phyloP scores from a whole-genome alignment of 2,329 filamentous ascomycete genomes.

The Cytospora chrysosperma region DNA sequence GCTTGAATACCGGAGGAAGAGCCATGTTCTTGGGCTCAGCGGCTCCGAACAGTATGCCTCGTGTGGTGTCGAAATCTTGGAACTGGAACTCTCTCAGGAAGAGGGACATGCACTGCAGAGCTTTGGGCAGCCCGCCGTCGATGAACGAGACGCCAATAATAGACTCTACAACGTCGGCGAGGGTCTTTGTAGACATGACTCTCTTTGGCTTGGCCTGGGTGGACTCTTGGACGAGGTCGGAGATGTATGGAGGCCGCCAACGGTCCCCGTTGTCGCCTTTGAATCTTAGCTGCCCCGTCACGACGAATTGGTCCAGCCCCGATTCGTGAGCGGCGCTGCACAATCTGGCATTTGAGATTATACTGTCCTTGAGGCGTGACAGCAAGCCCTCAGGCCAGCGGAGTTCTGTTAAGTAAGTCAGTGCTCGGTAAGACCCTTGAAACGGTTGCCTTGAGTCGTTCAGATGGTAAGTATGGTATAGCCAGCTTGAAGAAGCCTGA shows the following conservation, averaged over 20 bases:
- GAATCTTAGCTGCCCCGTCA: slow-evolving; percentile 65
- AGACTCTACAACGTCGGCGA: slow-evolving; percentile 86
- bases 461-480: neutral
- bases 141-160: slow-evolving; percentile 75
- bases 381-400: slow-evolving; percentile 77
- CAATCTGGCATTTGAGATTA: slow-evolving; percentile 76
- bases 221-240: slow-evolving; percentile 34
- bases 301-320: slow-evolving; percentile 71
- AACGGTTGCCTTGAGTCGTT: neutral
- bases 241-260: slow-evolving; percentile 67
- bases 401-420: slow-evolving; percentile 45
- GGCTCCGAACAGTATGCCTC: slow-evolving; percentile 43
- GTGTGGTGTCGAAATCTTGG: slow-evolving; percentile 18
- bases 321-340: slow-evolving; percentile 60
- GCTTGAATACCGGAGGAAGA: slow-evolving; percentile 42
- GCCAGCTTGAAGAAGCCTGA: neutral
- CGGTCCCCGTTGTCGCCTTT: slow-evolving; percentile 40
- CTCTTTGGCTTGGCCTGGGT: slow-evolving; percentile 29
- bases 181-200: slow-evolving; percentile 68
- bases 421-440: neutral
- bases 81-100: slow-evolving; percentile 51
- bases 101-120: slow-evolving; percentile 60
- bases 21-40: slow-evolving; percentile 35
- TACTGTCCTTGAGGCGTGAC: slow-evolving; percentile 62
- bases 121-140: slow-evolving; percentile 65